Evolutionary conservation across 164 flowering plant species (phyloP).

Genomic region (Cinnamomum micranthum): DNA sequence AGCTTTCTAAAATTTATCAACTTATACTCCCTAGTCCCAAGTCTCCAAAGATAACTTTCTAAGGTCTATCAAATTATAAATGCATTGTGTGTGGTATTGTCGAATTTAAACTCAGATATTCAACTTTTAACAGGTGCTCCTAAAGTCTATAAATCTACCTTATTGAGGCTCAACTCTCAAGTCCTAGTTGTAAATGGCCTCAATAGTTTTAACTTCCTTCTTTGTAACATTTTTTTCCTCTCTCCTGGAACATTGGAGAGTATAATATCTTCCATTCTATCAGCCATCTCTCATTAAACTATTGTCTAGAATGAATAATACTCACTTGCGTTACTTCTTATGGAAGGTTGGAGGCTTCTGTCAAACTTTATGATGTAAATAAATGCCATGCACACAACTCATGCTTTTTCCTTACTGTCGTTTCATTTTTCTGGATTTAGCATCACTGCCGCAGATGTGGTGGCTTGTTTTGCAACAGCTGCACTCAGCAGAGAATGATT

Average conservation of each 20-base stretch:
- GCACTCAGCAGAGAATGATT: conserved; percentile 81
- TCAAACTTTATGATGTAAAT: not conserved
- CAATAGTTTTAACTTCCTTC: not conserved
- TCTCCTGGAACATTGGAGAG: not conserved
- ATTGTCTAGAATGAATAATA: not conserved
- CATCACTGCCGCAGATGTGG: conserved; percentile 99
- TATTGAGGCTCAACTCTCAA: not conserved
- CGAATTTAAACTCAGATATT: too few relatives aligned
- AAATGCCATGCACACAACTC: not conserved
- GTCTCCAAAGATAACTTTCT: too few relatives aligned
- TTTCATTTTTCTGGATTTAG: conserved; percentile 37
- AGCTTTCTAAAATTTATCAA: too few relatives aligned
- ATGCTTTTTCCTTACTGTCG: conserved; percentile 4
- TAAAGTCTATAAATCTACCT: not conserved
- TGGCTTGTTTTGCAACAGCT: conserved; percentile 78
- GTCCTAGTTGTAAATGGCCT: not conserved
- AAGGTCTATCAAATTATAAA: too few relatives aligned
- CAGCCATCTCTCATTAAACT: not conserved
- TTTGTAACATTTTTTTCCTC: not conserved
- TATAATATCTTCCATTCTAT: not conserved
- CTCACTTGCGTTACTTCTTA: not conserved
- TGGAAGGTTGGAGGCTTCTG: not conserved
- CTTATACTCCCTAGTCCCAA: too few relatives aligned
- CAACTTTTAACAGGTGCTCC: not conserved
- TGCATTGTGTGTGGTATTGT: not conserved